These are phyloP conservation scores for Fusarium lyarnte DNA, from an alignment of 2,329 filamentous ascomycete genomes.

Conservation along the genomic window DNA sequence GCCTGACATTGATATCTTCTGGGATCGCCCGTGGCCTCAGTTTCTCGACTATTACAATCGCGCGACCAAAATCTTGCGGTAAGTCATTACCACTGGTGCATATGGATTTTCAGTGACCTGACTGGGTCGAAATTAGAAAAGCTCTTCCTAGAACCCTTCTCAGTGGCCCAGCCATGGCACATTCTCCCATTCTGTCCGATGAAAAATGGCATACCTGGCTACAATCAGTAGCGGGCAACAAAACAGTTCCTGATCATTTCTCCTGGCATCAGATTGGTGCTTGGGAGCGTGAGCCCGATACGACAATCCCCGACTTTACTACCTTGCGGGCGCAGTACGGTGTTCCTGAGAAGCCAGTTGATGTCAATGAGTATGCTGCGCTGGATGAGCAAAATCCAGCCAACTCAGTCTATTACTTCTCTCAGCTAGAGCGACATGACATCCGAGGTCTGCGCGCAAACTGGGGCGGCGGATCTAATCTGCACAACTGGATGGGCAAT, in stretches of 20 bases:
- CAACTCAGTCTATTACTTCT: neutral
- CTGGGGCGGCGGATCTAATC: neutral
- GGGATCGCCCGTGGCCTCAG: neutral
- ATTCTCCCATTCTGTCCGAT: neutral
- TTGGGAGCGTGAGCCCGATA: neutral
- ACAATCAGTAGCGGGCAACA: neutral
- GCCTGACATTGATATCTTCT: neutral
- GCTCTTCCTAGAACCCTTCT: neutral
- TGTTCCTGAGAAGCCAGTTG: neutral
- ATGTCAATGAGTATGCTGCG: neutral
- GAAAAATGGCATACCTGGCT: neutral
- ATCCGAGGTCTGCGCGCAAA: neutral
- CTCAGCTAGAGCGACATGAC: neutral
- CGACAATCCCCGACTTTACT: neutral
- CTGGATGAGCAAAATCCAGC: neutral
- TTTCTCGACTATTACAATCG: neutral
- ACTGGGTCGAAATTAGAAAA: neutral
- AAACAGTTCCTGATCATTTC: neutral
- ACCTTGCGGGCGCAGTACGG: neutral
- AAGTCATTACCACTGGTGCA: rapidly evolving
- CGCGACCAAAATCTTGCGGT: neutral
- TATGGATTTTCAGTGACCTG: rapidly evolving
- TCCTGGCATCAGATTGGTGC: neutral
- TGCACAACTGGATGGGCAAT: neutral
- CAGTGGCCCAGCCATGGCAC: neutral